Evolutionary conservation across 2,329 filamentous ascomycete species (phyloP), one percentile per base, ranked within the genome.

Genomic region (Aspergillus aculeatinus): DNA sequence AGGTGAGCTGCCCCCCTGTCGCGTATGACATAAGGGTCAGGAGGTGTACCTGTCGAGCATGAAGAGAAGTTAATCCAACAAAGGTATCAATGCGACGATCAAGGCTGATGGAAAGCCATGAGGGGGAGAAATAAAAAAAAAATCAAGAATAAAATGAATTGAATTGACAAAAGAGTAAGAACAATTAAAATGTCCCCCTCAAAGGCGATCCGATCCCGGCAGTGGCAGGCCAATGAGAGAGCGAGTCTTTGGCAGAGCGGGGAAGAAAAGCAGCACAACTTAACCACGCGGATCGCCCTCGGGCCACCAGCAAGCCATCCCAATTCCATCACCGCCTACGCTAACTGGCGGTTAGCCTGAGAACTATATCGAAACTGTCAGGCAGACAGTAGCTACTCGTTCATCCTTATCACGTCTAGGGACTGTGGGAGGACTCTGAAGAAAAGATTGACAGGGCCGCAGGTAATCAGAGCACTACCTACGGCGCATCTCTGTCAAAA

Each of bases 191-290:
- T 42, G 7, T 5, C n/a, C 48, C 53, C 19, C 47, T 39, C 53
- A 48, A 55, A 55, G 53, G 12, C 42, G 25, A 47, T 55, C 53
- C 53, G 53, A 55, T 55, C 53, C 53, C 53, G 53, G 53, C 53
- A 55, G 42, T 25, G 42, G 11, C 53, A 44, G 42, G 42, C 53
- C 44, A 55, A 55, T 55, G 42, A 39, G 25, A 19, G 19, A 42
- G 42, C 44, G 53, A 35, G 39, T 5, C 16, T 44, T 44, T 19
- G 39, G 12, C 16, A 19, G n/a, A 44, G 53, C 53, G 53, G 53
- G 53, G 53, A 21, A 47, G 29, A 55, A 31, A 27, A 23, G 35
- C 49, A 49, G 35, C 56, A 21, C 56, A 58, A 44, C 39, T 44
- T 19, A 19, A 44, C 39, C 39, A 44, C 39, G 39, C 39, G 39